Percentiles rank a stretch among this genome's conserved stretches.
phyloP scores from a whole-genome alignment of 208 protist genomes.

The Crithidia bombi region DNA sequence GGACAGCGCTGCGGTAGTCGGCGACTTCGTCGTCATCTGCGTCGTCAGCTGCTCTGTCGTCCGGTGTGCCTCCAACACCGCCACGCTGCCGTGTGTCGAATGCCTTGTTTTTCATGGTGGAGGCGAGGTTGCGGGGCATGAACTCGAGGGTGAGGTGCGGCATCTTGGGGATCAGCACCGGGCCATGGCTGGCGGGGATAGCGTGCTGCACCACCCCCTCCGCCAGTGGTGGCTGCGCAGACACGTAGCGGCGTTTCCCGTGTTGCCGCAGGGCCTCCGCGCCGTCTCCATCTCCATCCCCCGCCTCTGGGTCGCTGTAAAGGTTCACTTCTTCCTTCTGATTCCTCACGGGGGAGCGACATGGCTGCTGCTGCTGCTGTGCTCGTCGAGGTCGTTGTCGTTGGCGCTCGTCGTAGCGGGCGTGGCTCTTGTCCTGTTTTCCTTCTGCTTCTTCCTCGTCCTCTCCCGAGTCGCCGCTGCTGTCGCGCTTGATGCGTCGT shows the following conservation, averaged over 20 bases:
- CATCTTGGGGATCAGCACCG: slow-evolving; percentile 23
- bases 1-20: background rate
- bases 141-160: slow-evolving; percentile 31
- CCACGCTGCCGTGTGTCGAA: background rate
- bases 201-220: background rate
- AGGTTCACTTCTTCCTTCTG: slow-evolving; percentile 14
- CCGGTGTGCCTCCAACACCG: too few relatives aligned
- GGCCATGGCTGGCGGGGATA: background rate
- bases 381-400: background rate
- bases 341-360: background rate
- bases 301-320: slow-evolving; percentile 12
- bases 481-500: background rate
- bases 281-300: background rate
- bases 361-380: background rate
- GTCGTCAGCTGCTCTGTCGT: background rate
- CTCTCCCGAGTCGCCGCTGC: background rate
- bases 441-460: too few relatives aligned
- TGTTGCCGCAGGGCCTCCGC: background rate
- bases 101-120: background rate
- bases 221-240: background rate
- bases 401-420: too few relatives aligned
- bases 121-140: slow-evolving; percentile 6
- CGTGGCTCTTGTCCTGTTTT: too few relatives aligned
- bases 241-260: background rate
- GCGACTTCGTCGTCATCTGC: background rate